Percentiles rank a stretch among this genome's conserved stretches.
Conservation (phyloP, 352 stramenopile species). For the Pythium periplocum region DNA sequence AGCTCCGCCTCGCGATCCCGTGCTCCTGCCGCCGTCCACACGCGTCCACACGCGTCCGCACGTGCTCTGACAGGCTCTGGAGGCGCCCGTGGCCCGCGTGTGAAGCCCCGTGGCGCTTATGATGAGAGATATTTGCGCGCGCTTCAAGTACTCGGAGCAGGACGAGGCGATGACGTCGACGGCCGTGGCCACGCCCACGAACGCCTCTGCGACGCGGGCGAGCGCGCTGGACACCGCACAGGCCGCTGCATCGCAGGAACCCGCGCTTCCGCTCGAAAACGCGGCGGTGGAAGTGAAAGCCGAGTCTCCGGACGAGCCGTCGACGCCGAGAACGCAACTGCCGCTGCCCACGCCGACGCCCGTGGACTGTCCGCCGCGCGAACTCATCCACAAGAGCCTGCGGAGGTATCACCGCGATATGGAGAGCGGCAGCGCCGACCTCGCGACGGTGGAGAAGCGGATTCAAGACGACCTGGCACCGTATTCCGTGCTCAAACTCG, state of each 20-base stretch:
- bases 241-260: too few relatives aligned
- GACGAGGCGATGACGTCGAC: conserved; percentile 2
- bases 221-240: too few relatives aligned
- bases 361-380: conserved; percentile 33
- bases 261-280: too few relatives aligned
- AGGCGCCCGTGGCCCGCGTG: neutral
- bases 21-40: neutral
- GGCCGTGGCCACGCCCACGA: conserved; percentile 1
- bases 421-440: conserved; percentile 20
- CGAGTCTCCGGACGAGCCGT: neutral
- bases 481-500: conserved; percentile 67
- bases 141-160: conserved; percentile 69
- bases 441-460: conserved; percentile 33
- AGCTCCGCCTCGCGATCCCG: neutral
- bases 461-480: conserved; percentile 50
- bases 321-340: conserved; percentile 2
- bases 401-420: conserved; percentile 47
- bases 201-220: conserved; percentile 4
- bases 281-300: too few relatives aligned
- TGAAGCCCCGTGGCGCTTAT: conserved; percentile 6
- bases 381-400: conserved; percentile 61
- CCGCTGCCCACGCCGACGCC: conserved; percentile 4
- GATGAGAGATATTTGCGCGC: conserved; percentile 39
- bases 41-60: conserved; percentile 4
- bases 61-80: conserved; percentile 1